Evolutionary conservation across 78 protist genomes (phyloP).

Genomic region (Chrysochromulina parva): DNA sequence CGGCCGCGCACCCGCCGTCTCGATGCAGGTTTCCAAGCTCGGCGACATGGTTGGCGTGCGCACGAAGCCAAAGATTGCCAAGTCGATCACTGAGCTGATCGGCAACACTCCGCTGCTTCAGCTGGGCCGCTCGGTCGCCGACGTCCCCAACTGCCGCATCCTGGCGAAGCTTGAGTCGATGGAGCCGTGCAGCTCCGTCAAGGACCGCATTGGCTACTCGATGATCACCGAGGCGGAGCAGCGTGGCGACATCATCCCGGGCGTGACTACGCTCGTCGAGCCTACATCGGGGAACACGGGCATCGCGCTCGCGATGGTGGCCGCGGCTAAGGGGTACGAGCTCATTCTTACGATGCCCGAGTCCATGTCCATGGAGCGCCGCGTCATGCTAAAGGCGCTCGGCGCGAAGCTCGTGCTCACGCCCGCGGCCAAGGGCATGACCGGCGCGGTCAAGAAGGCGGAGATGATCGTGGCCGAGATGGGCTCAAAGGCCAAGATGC

Average conservation of each 20-base stretch:
- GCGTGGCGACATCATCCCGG: conserved; percentile 84
- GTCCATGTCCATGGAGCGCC: conserved; percentile 50
- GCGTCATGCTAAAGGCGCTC: conserved; percentile 7
- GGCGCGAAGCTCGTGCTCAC: conserved; percentile 49
- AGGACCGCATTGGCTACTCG: conserved; percentile 66
- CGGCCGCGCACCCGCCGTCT: not conserved
- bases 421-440: conserved; percentile 50
- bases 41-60: not conserved
- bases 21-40: not conserved
- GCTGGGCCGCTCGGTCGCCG: not conserved
- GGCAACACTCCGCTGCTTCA: conserved; percentile 61
- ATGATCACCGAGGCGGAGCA: conserved; percentile 57
- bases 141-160: not conserved
- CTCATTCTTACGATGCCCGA: conserved; percentile 56
- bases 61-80: not conserved
- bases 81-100: conserved; percentile 33
- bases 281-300: conserved; percentile 64
- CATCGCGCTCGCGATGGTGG: conserved; percentile 48
- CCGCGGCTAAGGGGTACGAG: conserved; percentile 37
- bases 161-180: conserved; percentile 91
- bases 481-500: not conserved
- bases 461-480: not conserved
- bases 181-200: conserved; percentile 94
- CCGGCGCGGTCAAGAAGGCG: conserved; percentile 8
- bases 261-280: conserved; percentile 62